A percentile compares a stretch with the other conserved stretches of the same genome.
These are phyloP conservation scores for Xylaria curta DNA, from an alignment of 495 filamentous ascomycete species.

Conservation along the genomic window DNA sequence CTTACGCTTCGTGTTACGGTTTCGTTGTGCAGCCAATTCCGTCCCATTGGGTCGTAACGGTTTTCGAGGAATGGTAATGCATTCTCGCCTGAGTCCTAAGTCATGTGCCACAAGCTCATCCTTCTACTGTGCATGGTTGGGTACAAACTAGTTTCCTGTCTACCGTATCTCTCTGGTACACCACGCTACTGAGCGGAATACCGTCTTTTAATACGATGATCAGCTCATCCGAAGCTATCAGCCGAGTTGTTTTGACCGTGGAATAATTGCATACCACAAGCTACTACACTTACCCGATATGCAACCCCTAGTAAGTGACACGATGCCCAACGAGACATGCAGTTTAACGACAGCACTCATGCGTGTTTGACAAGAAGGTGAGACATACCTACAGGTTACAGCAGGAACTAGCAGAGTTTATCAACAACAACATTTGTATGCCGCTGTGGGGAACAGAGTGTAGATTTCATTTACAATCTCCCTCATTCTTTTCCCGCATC, in stretches of 20 bases:
- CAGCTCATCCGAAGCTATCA: slow-evolving; percentile 19
- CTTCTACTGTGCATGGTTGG: slow-evolving; percentile 15
- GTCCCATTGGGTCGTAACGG: slow-evolving; percentile 30
- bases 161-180: slow-evolving; percentile 16
- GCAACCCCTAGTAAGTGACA: slow-evolving; percentile 26
- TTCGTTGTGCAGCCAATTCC: slow-evolving; percentile 22
- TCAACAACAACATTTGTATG: slow-evolving; percentile 24
- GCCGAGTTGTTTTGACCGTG: slow-evolving; percentile 17
- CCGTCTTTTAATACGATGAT: slow-evolving; percentile 21
- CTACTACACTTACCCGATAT: slow-evolving; percentile 25
- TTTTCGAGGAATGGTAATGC: slow-evolving; percentile 25
- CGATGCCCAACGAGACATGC: slow-evolving; percentile 30
- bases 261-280: slow-evolving; percentile 18
- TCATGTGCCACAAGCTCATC: slow-evolving; percentile 12
- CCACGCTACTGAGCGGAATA: slow-evolving; percentile 16
- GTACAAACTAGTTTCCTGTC: slow-evolving; percentile 1
- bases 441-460: slow-evolving; percentile 1
- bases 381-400: slow-evolving; percentile 25
- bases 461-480: slow-evolving; percentile 14
- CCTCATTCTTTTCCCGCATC: slow-evolving; percentile 18
- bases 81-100: slow-evolving; percentile 25
- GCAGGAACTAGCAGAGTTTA: slow-evolving; percentile 15
- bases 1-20: slow-evolving; percentile 20
- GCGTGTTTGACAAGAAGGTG: slow-evolving; percentile 27
- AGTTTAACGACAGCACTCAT: slow-evolving; percentile 29